Base-by-base conservation (phyloP, 495 filamentous ascomycete species). In the Penicillium egyptiacum region DNA sequence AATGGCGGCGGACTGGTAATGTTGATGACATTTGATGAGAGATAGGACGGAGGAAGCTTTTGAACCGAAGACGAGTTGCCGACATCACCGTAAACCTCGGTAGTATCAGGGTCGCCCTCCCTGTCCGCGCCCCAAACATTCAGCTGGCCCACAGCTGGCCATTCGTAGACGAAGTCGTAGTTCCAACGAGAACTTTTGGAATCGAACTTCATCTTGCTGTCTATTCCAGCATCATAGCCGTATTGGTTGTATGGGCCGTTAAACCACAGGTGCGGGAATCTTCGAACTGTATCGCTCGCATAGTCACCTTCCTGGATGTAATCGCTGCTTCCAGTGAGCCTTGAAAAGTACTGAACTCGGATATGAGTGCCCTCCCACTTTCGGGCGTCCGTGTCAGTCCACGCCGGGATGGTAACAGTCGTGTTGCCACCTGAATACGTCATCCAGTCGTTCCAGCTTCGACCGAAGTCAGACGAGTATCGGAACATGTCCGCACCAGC, bases 201-300 rank as follows among this genome's bases (percentile, higher is more conserved):
- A 37, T 78, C 67, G 35, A 79, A 75, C 20, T 74, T 56, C 79
- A 88, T 83, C 30, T 70, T 61, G 46, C 78, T 78, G 2, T 66
- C 60, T 39, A 86, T 55, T 14, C 86, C 86, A 11, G 77, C 70
- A 60, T 88, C 86, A 60, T 82, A 86, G 23, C 86, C 84, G 65
- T 79, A 88, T 51, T 81, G 70, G 65, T 88, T 88, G 68, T 78
- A 87, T 2, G 76, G 69, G 6, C 86, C 86, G 45, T 87, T 77
- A 19, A 81, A 63, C 72, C 74, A 87, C 52, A 87, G 60, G 65
- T 87, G 80, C 5, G 86, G 86, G 58, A 81, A 83, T 22, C 78
- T 75, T 20, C 86, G 77, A 0, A 71, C 65, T 3, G 50, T 39
- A 9, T 63, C 44, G 17, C 71, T 57, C 56, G 48, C 64, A 49